Evolutionary conservation across 2,329 filamentous ascomycete genomes (phyloP).

Genomic region (Aspergillus luchuensis): DNA sequence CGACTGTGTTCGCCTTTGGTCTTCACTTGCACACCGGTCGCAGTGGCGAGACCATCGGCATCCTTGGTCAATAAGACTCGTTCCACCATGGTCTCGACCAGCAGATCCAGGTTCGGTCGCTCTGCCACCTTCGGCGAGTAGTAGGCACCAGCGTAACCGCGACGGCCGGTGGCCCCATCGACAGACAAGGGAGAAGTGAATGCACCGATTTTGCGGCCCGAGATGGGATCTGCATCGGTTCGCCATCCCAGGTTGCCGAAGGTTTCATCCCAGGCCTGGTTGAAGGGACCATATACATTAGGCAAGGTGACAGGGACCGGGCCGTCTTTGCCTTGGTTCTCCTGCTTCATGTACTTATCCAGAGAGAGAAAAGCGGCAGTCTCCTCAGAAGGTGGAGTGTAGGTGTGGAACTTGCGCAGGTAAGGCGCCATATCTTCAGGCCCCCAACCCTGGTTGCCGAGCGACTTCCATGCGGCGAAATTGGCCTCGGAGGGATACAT

Average conservation of each 20-base stretch:
- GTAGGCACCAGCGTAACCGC: conserved; percentile 47
- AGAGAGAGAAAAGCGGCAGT: conserved; percentile 15
- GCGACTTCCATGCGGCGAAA: conserved; percentile 48
- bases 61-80: conserved; percentile 48
- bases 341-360: conserved; percentile 21
- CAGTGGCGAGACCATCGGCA: conserved; percentile 17
- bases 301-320: conserved; percentile 29
- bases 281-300: conserved; percentile 34
- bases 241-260: conserved; percentile 24
- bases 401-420: conserved; percentile 48
- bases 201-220: conserved; percentile 41
- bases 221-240: conserved; percentile 35
- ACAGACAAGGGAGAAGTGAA: conserved; percentile 43
- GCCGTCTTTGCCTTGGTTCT: conserved; percentile 21
- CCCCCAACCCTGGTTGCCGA: conserved; percentile 51
- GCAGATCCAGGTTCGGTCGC: conserved; percentile 50
- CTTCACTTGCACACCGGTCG: conserved; percentile 23
- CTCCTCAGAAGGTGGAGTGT: conserved; percentile 30
- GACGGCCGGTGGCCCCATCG: conserved; percentile 30
- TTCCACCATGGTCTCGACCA: conserved; percentile 51
- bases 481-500: conserved; percentile 35
- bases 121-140: conserved; percentile 43
- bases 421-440: conserved; percentile 52
- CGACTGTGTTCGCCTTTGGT: conserved; percentile 30
- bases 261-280: conserved; percentile 28